Evolutionary conservation across 192 early-diverging fungal genomes (phyloP).

Genomic region (Rhizoclosmatium sp.): DNA sequence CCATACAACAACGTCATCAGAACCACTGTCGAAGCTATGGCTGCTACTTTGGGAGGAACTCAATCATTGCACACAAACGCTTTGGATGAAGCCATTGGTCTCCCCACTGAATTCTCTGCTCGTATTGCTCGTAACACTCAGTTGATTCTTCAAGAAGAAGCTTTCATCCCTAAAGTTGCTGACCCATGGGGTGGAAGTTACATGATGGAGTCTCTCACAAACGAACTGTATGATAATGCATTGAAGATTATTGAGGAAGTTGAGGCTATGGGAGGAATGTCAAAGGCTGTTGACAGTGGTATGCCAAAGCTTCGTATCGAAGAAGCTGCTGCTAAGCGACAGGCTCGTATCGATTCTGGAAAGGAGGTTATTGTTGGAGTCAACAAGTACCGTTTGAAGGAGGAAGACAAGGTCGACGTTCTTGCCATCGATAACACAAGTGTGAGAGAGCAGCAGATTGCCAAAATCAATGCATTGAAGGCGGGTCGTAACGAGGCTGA

Average conservation of each 20-base stretch:
- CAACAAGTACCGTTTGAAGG: conserved; percentile 76
- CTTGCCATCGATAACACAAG: conserved; percentile 82
- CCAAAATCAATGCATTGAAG: conserved; percentile 66
- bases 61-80: conserved; percentile 95
- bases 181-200: conserved; percentile 94
- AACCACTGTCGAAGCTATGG: conserved; percentile 90
- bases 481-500: conserved; percentile 60
- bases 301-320: conserved; percentile 92
- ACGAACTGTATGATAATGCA: conserved; percentile 77
- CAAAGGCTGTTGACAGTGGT: conserved; percentile 85
- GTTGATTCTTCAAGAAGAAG: conserved; percentile 88
- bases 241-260: conserved; percentile 78
- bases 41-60: conserved; percentile 88
- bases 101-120: conserved; percentile 84
- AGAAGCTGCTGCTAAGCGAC: conserved; percentile 85
- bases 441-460: conserved; percentile 71
- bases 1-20: conserved; percentile 92
- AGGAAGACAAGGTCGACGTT: conserved; percentile 74
- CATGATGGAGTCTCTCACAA: conserved; percentile 92
- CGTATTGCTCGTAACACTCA: conserved; percentile 93
- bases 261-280: conserved; percentile 89
- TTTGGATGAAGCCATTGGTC: conserved; percentile 87
- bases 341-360: conserved; percentile 89
- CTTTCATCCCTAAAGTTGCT: conserved; percentile 85
- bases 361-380: conserved; percentile 89